Conservation (phyloP, 2,329 filamentous ascomycete species). For the Colletotrichum camelliae region DNA sequence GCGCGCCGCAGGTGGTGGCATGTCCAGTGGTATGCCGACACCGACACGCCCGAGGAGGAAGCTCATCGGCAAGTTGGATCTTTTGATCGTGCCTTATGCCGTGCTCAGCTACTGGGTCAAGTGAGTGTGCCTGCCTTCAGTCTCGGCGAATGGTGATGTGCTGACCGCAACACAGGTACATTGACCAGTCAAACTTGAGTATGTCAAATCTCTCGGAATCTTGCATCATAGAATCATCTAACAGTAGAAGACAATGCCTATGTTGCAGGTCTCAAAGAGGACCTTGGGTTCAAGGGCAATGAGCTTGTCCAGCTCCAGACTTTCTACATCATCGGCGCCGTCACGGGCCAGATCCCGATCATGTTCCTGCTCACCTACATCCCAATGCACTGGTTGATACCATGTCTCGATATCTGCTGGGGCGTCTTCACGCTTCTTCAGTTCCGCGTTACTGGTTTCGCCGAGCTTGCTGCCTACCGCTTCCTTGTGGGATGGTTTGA, state of each 20-base stretch:
- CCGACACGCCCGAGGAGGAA: slow-evolving; percentile 49
- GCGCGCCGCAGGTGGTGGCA: slow-evolving; percentile 37
- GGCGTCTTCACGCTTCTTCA: slow-evolving; percentile 59
- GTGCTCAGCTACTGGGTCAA: slow-evolving; percentile 32
- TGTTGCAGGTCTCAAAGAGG: slow-evolving; percentile 30
- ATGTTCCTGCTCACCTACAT: slow-evolving; percentile 32
- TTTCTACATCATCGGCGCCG: slow-evolving; percentile 27
- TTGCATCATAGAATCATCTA: slow-evolving; percentile 33
- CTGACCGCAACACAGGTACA: not conserved
- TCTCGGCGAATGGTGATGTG: not conserved
- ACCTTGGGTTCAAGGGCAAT: slow-evolving; percentile 29
- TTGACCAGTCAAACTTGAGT: slow-evolving; percentile 34
- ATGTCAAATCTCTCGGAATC: rapidly evolving
- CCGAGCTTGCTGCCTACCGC: slow-evolving; percentile 26
- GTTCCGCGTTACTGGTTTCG: slow-evolving; percentile 25
- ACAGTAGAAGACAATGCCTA: slow-evolving; percentile 41
- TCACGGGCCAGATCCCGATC: slow-evolving; percentile 32
- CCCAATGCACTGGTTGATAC: slow-evolving; percentile 30
- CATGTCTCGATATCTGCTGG: slow-evolving; percentile 52
- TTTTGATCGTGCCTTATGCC: slow-evolving; percentile 40
- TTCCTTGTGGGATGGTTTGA: slow-evolving; percentile 40
- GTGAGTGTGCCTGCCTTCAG: not conserved
- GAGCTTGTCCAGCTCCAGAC: slow-evolving; percentile 31
- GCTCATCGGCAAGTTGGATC: slow-evolving; percentile 47
- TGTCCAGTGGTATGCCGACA: slow-evolving; percentile 52